Percentiles rank a stretch among this genome's conserved stretches.
These are phyloP conservation scores for Psidium guajava DNA, from an alignment of 345 rosid genomes.

Conservation along the genomic window DNA sequence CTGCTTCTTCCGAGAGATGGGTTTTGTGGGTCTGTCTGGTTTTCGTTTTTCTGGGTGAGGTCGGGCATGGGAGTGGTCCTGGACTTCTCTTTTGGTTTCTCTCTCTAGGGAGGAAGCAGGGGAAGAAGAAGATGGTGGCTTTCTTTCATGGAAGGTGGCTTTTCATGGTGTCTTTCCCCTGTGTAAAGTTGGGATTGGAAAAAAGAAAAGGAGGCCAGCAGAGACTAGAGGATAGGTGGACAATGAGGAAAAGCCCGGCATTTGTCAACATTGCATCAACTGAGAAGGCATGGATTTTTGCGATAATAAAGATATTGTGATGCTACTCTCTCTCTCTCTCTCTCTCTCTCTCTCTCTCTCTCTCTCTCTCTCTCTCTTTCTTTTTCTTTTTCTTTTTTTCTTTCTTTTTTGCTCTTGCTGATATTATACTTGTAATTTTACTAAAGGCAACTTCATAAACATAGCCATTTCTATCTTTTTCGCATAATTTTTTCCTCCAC, in stretches of 20 bases:
- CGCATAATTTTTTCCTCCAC: neutral
- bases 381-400: neutral
- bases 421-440: neutral
- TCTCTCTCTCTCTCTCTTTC: neutral
- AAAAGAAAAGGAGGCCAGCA: neutral
- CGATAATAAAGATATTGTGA: neutral
- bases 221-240: neutral
- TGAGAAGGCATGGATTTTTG: neutral
- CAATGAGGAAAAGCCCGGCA: neutral
- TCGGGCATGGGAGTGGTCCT: neutral
- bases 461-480: neutral
- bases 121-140: neutral
- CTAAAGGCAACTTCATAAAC: neutral
- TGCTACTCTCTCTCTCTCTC: neutral
- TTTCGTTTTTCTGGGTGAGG: neutral
- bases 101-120: neutral
- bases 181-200: neutral
- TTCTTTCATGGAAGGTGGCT: neutral
- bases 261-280: neutral
- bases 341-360: neutral
- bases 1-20: neutral
- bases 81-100: neutral
- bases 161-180: neutral
- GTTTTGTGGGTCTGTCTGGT: neutral
- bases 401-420: neutral